A percentile compares a stretch with the other conserved stretches of the same genome.
These are phyloP conservation scores for Fusarium sarcochroum DNA, from an alignment of 2,329 filamentous ascomycete genomes.

Conservation along the genomic window DNA sequence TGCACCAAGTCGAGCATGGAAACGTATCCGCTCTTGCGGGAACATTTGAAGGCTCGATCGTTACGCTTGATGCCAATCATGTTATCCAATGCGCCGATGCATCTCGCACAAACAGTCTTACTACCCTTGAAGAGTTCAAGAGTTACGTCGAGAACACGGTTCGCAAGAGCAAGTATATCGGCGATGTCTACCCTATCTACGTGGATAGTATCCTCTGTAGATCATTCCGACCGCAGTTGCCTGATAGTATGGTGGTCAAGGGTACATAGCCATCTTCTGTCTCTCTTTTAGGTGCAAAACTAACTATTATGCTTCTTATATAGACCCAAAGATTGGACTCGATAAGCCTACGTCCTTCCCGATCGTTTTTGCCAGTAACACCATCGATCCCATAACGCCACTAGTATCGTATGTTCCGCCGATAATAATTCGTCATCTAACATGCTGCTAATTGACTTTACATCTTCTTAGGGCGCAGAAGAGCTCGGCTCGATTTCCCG, in stretches of 20 bases:
- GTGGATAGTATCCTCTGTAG: neutral
- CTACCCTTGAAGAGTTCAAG: neutral
- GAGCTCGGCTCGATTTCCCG: neutral
- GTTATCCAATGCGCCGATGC: neutral
- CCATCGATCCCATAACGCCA: neutral
- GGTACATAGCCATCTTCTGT: too few relatives aligned
- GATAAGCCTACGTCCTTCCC: neutral
- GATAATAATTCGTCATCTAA: too few relatives aligned
- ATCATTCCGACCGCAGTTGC: neutral
- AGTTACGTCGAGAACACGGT: neutral
- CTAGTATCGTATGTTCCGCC: too few relatives aligned
- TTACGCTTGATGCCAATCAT: neutral
- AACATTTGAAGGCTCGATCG: neutral
- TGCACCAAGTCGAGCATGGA: neutral
- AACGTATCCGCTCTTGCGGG: neutral
- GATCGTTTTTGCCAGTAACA: neutral
- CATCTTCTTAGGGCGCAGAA: neutral
- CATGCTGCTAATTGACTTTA: accelerated
- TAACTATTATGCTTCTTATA: too few relatives aligned
- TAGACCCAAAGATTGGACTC: neutral
- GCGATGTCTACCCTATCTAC: neutral
- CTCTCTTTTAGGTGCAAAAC: too few relatives aligned
- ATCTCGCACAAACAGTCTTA: neutral
- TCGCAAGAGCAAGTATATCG: constrained; percentile 2
- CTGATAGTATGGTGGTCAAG: neutral